These are phyloP conservation scores for Malus hybrid DNA, from an alignment of 331 rosid genomes.

Conservation along the genomic window DNA sequence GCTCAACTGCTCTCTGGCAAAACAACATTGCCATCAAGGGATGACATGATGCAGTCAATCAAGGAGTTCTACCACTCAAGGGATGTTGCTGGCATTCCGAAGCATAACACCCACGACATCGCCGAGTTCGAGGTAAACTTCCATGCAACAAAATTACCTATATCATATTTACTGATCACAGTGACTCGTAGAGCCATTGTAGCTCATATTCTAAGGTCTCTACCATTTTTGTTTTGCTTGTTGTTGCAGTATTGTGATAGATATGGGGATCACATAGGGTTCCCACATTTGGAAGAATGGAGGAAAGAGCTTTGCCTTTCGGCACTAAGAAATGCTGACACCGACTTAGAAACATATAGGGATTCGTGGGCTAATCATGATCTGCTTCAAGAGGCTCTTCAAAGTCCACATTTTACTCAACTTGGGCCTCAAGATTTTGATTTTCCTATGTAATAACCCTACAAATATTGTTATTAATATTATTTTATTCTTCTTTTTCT, in stretches of 20 bases:
- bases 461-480: background rate
- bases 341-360: constrained; percentile 65
- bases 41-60: constrained; percentile 86
- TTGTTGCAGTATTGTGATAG: constrained; percentile 66
- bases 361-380: constrained; percentile 71
- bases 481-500: background rate
- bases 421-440: constrained; percentile 21
- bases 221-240: background rate
- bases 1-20: constrained; percentile 85
- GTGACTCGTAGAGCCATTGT: background rate
- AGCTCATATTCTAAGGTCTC: background rate
- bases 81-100: constrained; percentile 67
- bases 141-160: background rate
- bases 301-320: constrained; percentile 62
- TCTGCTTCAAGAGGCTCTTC: constrained; percentile 63
- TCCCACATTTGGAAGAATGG: constrained; percentile 86
- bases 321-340: constrained; percentile 31
- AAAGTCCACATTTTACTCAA: constrained; percentile 61
- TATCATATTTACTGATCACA: background rate
- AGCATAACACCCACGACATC: constrained; percentile 63
- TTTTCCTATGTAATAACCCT: background rate
- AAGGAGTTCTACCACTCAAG: constrained; percentile 65
- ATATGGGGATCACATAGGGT: constrained; percentile 63
- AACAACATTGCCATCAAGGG: constrained; percentile 72
- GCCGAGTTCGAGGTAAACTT: constrained; percentile 60